A percentile compares a stretch with the other conserved stretches of the same genome.
Evolutionary conservation across 495 filamentous ascomycete species (phyloP).

Genomic region (Penicillium daleae): DNA sequence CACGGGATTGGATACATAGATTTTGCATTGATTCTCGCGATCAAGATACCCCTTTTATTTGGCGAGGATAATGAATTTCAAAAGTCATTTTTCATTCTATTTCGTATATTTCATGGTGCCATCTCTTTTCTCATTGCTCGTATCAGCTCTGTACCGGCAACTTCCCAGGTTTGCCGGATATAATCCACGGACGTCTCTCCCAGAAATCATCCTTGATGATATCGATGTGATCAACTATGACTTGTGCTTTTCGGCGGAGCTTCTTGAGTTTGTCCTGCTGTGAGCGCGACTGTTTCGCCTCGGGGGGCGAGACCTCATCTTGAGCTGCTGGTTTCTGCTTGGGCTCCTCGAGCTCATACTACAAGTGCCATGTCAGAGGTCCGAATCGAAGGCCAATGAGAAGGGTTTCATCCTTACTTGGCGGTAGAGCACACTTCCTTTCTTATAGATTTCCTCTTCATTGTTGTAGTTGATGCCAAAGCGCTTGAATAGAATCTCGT

Average conservation of each 20-base stretch:
- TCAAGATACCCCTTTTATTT: conserved; percentile 43
- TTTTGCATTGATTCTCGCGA: conserved; percentile 30
- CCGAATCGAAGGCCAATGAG: neutral
- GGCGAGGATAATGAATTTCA: conserved; percentile 12
- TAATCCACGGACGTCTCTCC: conserved; percentile 81
- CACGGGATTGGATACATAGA: conserved; percentile 20
- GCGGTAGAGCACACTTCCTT: conserved; percentile 86
- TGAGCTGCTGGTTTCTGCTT: conserved; percentile 19
- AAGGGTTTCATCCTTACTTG: conserved; percentile 60
- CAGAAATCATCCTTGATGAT: conserved; percentile 96
- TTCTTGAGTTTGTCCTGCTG: conserved; percentile 81
- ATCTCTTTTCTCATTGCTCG: conserved; percentile 20
- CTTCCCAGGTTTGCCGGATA: conserved; percentile 74
- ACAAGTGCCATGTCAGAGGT: conserved; percentile 11
- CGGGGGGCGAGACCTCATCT: conserved; percentile 16
- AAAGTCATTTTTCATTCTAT: conserved; percentile 2
- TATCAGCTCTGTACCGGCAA: conserved; percentile 54
- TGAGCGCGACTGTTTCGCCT: conserved; percentile 63
- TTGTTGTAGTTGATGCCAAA: conserved; percentile 98
- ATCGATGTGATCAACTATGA: conserved; percentile 83
- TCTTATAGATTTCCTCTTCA: conserved; percentile 88
- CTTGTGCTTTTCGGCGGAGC: conserved; percentile 69
- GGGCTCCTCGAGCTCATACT: conserved; percentile 50
- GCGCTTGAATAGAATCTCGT: conserved; percentile 88
- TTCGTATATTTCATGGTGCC: conserved; percentile 2